Conservation (phyloP, 2,329 filamentous ascomycete species). For the Monosporascus sp. region DNA sequence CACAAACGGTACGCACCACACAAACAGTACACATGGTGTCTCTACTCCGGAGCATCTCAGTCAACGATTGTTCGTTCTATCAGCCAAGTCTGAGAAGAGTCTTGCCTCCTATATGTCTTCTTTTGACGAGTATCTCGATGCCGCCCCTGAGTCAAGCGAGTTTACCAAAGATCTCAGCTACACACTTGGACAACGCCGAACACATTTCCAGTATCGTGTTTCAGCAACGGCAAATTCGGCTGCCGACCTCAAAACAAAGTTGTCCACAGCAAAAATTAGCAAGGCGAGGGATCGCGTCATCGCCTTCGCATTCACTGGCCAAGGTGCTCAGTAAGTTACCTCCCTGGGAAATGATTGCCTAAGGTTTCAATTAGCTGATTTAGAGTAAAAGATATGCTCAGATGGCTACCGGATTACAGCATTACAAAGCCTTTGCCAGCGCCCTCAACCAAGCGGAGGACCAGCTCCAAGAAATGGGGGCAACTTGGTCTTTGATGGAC, state of each 20-base stretch:
- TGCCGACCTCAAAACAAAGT: background rate
- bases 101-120: constrained; percentile 14
- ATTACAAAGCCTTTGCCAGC: constrained; percentile 1
- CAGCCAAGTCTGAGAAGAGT: constrained; percentile 11
- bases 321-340: constrained; percentile 27
- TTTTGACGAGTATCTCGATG: constrained; percentile 15
- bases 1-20: too few species aligned
- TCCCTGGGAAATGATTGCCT: background rate
- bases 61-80: constrained; percentile 9
- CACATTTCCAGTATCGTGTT: constrained; percentile 14
- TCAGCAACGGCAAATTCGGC: constrained; percentile 9
- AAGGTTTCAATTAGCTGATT: background rate
- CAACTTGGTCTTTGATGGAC: constrained; percentile 19
- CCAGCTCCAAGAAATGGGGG: constrained; percentile 14
- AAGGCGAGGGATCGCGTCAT: constrained; percentile 5
- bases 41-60: background rate
- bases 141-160: constrained; percentile 10
- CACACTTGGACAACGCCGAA: constrained; percentile 24
- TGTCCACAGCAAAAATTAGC: constrained; percentile 1
- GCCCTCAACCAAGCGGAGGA: constrained; percentile 14
- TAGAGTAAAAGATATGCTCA: constrained; percentile 2
- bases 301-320: constrained; percentile 28
- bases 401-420: constrained; percentile 2
- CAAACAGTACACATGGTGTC: too few species aligned
- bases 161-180: constrained; percentile 17